phyloP scores from a whole-genome alignment of 768 basidiomycete genomes.

The Asterophora parasitica region DNA sequence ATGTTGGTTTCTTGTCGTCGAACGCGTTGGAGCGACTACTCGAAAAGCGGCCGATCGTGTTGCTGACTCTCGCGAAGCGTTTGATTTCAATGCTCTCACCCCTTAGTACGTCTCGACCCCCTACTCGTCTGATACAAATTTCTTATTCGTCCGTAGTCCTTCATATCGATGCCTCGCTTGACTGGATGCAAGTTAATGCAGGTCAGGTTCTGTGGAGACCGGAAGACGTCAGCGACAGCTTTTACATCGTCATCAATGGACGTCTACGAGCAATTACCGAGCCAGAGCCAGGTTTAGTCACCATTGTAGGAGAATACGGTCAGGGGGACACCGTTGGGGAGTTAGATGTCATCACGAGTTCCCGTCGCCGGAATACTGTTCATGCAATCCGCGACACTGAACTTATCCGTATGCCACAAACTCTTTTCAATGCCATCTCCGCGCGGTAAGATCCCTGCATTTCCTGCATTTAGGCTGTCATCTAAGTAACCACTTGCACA shows the following conservation, averaged over 20 bases:
- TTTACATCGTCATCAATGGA: constrained; percentile 98
- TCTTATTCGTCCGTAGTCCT: constrained; percentile 50
- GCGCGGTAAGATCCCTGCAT: constrained; percentile 48
- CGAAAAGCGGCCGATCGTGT: constrained; percentile 92
- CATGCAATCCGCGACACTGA: constrained; percentile 99
- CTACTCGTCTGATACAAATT: neutral
- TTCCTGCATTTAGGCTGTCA: neutral
- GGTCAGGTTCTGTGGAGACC: constrained; percentile 95
- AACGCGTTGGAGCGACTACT: constrained; percentile 85
- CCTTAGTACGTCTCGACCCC: constrained; percentile 52
- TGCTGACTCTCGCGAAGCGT: constrained; percentile 94
- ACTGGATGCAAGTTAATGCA: constrained; percentile 97
- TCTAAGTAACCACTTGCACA: constrained; percentile 22
- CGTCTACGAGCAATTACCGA: constrained; percentile 89
- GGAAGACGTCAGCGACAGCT: constrained; percentile 87
- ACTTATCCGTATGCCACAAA: constrained; percentile 93
- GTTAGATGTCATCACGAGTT: constrained; percentile 93
- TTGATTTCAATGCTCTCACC: constrained; percentile 93
- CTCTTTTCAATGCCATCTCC: constrained; percentile 96
- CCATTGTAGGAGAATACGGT: constrained; percentile 89
- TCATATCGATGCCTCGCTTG: constrained; percentile 94
- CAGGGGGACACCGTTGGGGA: constrained; percentile 98
- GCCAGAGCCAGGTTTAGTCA: constrained; percentile 67
- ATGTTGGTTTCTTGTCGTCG: constrained; percentile 91
- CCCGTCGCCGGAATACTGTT: constrained; percentile 80